Base-by-base conservation (phyloP, 805 yeast species). In the Ogataea chonburiensis region DNA sequence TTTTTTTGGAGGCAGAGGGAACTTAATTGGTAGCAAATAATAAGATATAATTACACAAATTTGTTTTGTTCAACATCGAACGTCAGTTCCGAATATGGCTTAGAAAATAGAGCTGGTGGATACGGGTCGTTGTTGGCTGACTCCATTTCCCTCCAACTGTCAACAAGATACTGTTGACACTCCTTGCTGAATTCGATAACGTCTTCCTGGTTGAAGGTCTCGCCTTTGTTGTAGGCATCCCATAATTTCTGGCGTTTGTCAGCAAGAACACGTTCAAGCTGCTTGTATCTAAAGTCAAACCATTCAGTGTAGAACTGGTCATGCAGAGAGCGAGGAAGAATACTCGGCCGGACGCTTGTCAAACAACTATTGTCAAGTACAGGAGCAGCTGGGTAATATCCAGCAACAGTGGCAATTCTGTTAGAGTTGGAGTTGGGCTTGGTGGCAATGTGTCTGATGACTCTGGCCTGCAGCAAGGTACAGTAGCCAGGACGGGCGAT, bases 401-500 rank as follows among this genome's bases (percentile, higher is more conserved):
- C 65, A 14, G 56, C 53, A 16, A 62, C 65, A 17, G 58, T 49
- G 1, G 64, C 50, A 25, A 63, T 62, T 47, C 67, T 49, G 38
- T 63, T 63, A 17, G 60, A 58, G 37, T 61, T 61, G 5, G 63
- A 46, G 22, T 52, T 49, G 16, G 77, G 75, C 36, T 66, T 66
- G 12, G 73, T 64, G 3, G 76, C 77, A 44, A 72, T 56, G 43
- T 72, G 77, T 45, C 63, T 66, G 16, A 72, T 51, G 24, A 69
- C 56, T 37, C 75, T 57, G 4, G 75, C 77, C 50, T 71, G 76
- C 25, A 71, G 49, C 11, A 71, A 52, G 14, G 71, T 63, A 7
- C 70, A 72, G 50, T 64, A 63, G 10, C 77, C 77, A 31, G 77
- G 77, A 18, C 70, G 73, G n/a, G 58, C 56, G 26, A 52, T 50